Base-by-base conservation (phyloP, 805 yeast genomes). In the Metschnikowia continentalis region DNA sequence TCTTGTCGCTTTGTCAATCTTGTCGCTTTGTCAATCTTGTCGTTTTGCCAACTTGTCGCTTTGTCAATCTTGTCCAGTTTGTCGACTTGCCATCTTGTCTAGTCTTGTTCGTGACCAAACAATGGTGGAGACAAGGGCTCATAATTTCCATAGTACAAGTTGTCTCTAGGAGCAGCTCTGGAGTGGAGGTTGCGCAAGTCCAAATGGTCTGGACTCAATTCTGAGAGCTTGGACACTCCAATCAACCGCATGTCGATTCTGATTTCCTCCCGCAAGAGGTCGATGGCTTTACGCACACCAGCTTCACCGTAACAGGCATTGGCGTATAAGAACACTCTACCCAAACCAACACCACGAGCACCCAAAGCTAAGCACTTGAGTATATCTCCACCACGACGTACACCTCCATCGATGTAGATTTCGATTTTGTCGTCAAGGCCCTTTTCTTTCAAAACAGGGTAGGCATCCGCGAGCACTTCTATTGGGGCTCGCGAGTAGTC, bases 401-500 rank as follows among this genome's bases (percentile, higher is more conserved):
- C 75, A 58, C 90, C 90, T 53, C 89, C 88, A 65, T 84, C 90
- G 32, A 84, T 63, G 60, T 75, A 83, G 7, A 84, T 71, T 54
- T 83, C 85, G 32, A 67, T 69, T 26, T 72, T 67, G 41, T 79
- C 75, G 45, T 75, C 76, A 33, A 80, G 58, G 10, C 78, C 77
- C 47, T 69, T 71, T 48, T 72, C 71, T 46, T 70, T 71, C 50
- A 83, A 66, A 3, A 74, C 59, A 6, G 82, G 83, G 75, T 79
- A 79, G 2, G 83, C 78, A 54, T 88, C 96, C 4, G 86, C 87
- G 46, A 90, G 70, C 4, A 87, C 80, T 64, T 84, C 88, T 35
- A 90, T 74, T 1, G 91, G 86, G 0, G 96, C 82, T n/a, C 88
- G 78, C 0, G 96, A 76, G 61, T 81, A 87, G 67, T 90, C 97